phyloP scores from a whole-genome alignment of 139 green algal species.

The Gonium pectorale region DNA sequence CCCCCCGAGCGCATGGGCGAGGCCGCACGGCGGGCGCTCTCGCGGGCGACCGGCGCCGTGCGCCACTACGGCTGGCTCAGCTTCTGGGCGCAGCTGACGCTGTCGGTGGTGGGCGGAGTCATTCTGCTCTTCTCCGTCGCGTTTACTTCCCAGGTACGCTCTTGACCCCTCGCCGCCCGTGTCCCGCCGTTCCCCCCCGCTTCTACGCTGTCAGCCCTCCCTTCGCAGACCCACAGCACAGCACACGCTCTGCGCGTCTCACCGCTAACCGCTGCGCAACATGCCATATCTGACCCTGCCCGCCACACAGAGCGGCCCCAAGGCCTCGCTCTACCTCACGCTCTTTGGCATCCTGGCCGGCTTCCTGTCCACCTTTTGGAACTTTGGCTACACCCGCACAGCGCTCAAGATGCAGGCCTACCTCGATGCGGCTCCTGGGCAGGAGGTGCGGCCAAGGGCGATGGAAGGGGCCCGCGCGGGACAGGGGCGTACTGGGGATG shows the following conservation, averaged over 20 bases:
- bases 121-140: constrained; percentile 97
- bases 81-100: constrained; percentile 97
- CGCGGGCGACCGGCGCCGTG: constrained; percentile 64
- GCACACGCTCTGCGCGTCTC: too few relatives aligned
- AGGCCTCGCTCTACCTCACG: constrained; percentile 91
- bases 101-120: constrained; percentile 88
- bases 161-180: neutral
- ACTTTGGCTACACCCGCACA: constrained; percentile 87
- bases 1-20: constrained; percentile 58
- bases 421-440: constrained; percentile 69
- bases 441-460: too few relatives aligned
- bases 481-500: too few relatives aligned
- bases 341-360: constrained; percentile 91
- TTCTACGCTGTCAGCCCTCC: too few relatives aligned
- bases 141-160: constrained; percentile 84
- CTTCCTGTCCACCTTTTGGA: constrained; percentile 95
- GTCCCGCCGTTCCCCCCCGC: neutral
- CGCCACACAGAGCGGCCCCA: constrained; percentile 74
- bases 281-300: neutral
- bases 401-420: constrained; percentile 75
- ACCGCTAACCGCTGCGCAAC: too few relatives aligned
- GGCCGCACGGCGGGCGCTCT: constrained; percentile 58
- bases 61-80: constrained; percentile 85
- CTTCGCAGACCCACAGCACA: too few relatives aligned
- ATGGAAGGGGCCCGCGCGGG: too few relatives aligned